Evolutionary conservation across 2,329 filamentous ascomycete species (phyloP).

Genomic region (Lasiodiplodia hormozganensis): DNA sequence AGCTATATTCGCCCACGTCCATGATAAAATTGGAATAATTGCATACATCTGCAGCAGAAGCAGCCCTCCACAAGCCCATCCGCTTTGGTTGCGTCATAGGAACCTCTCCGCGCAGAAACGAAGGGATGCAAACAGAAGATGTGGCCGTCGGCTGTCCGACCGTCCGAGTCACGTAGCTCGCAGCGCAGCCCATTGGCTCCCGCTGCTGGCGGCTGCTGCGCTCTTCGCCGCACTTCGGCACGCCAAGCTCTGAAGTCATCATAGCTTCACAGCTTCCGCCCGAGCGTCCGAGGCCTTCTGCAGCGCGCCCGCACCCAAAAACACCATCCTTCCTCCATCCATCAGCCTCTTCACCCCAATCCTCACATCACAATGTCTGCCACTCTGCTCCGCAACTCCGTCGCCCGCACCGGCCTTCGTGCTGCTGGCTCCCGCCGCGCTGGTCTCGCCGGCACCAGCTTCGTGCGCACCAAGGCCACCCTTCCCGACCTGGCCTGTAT

Average conservation of each 20-base stretch:
- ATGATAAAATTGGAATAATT: neutral
- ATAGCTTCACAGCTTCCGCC: conserved; percentile 27
- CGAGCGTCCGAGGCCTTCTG: conserved; percentile 6
- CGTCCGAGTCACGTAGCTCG: neutral
- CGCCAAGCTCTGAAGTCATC: conserved; percentile 19
- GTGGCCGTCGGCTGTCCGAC: neutral
- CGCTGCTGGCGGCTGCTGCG: neutral
- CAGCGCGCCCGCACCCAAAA: neutral
- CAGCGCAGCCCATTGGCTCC: neutral
- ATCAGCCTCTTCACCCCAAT: neutral
- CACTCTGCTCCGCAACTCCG: conserved; percentile 74
- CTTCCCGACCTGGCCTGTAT: conserved; percentile 86
- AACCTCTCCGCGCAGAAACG: neutral
- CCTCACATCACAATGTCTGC: conserved; percentile 68
- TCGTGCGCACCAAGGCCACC: conserved; percentile 86
- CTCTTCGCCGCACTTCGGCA: conserved; percentile 15
- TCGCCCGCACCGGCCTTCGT: conserved; percentile 75
- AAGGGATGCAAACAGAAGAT: neutral
- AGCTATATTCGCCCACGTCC: neutral
- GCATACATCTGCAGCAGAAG: neutral
- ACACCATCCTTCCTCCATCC: neutral
- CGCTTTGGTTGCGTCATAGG: neutral
- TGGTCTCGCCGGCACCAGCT: conserved; percentile 74
- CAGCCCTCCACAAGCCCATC: neutral
- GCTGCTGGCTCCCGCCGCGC: conserved; percentile 67